These are phyloP conservation scores for Smithsoniella earleae DNA, from an alignment of 163 green algal genomes.

Conservation along the genomic window DNA sequence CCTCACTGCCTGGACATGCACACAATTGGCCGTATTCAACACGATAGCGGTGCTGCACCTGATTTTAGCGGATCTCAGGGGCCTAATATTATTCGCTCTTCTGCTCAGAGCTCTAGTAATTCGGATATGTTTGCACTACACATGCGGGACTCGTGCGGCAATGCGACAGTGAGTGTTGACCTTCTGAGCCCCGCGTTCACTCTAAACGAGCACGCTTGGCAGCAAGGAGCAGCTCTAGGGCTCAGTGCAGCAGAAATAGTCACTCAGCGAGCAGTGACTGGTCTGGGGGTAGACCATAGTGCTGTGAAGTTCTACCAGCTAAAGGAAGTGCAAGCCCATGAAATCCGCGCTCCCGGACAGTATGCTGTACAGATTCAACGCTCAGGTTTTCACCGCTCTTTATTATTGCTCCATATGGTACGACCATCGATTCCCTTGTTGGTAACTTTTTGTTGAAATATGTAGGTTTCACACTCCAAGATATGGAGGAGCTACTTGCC, in stretches of 20 bases:
- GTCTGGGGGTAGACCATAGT: background rate
- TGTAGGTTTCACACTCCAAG: slow-evolving; percentile 26
- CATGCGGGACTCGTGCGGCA: background rate
- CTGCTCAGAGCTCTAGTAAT: background rate
- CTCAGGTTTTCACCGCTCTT: too few relatives aligned
- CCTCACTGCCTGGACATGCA: too few relatives aligned
- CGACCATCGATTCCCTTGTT: too few relatives aligned
- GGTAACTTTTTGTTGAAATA: too few relatives aligned
- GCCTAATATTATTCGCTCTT: background rate
- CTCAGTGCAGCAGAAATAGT: background rate
- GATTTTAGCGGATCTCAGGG: background rate
- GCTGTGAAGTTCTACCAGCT: slow-evolving; percentile 19
- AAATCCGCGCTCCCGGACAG: background rate
- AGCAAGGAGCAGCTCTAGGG: background rate
- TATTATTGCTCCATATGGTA: too few relatives aligned
- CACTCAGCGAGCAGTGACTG: slow-evolving; percentile 15
- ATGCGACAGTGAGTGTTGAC: slow-evolving; percentile 20
- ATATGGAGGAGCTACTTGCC: slow-evolving; percentile 27
- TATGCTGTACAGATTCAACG: slow-evolving; percentile 25
- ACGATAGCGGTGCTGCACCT: slow-evolving; percentile 23
- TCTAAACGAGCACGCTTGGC: slow-evolving; percentile 24
- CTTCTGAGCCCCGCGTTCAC: slow-evolving; percentile 11
- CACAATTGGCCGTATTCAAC: background rate
- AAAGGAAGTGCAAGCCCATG: slow-evolving; percentile 17
- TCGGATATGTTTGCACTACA: background rate